A percentile compares a stretch with the other conserved stretches of the same genome.
Conservation (phyloP, 345 rosid species). For the Citrus australasica region DNA sequence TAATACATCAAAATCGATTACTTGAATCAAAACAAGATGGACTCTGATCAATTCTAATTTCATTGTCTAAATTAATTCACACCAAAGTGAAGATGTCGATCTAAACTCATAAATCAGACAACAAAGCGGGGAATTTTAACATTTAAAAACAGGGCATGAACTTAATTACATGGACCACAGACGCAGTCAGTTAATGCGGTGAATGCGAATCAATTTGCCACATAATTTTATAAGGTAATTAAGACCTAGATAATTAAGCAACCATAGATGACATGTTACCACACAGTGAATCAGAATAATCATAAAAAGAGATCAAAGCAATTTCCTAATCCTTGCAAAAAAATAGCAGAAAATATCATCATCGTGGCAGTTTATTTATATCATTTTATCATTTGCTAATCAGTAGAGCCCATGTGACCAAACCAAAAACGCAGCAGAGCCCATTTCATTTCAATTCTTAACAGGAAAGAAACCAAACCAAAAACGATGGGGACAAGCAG, state of each 20-base stretch:
- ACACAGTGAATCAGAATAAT: not conserved
- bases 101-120: too few relatives aligned
- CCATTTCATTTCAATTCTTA: too few relatives aligned
- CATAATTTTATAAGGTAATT: not conserved
- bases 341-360: not conserved
- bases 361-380: not conserved
- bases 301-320: not conserved
- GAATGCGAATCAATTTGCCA: not conserved
- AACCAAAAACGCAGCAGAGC: too few relatives aligned
- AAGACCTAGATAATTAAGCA: too few relatives aligned
- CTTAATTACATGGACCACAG: too few relatives aligned
- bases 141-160: not conserved
- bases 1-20: too few relatives aligned
- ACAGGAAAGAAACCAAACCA: too few relatives aligned
- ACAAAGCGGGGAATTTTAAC: not conserved
- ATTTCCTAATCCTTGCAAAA: not conserved
- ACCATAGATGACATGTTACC: not conserved
- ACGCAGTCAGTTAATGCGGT: not conserved
- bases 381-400: not conserved
- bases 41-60: too few relatives aligned
- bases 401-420: not conserved
- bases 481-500: too few relatives aligned
- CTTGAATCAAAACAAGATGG: too few relatives aligned
- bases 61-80: too few relatives aligned
- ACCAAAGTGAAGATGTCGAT: too few relatives aligned